A percentile compares a stretch with the other conserved stretches of the same genome.
Evolutionary conservation across 306 rosid genomes (phyloP).

Genomic region (Cicer bijugum): DNA sequence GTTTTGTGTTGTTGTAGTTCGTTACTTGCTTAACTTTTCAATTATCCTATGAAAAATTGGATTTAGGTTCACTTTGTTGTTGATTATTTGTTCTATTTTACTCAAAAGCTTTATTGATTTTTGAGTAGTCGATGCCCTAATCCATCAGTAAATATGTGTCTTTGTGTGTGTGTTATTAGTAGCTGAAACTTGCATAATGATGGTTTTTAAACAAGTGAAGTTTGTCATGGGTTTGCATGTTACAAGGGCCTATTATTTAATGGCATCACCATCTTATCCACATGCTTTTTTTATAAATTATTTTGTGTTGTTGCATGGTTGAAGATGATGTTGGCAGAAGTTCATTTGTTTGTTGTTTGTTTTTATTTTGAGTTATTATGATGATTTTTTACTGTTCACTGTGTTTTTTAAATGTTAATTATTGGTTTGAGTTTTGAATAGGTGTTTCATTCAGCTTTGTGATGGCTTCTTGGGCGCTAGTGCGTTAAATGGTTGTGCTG

Average conservation of each 20-base stretch:
- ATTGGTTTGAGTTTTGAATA: slow-evolving; percentile 62
- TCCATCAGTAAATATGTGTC: neutral
- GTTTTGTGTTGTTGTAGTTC: slow-evolving; percentile 25
- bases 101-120: slow-evolving; percentile 4
- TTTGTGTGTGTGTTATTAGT: neutral
- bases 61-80: neutral
- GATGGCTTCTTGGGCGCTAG: slow-evolving; percentile 84
- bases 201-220: slow-evolving; percentile 4
- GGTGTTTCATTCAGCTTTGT: slow-evolving; percentile 78
- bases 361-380: neutral
- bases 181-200: slow-evolving; percentile 3
- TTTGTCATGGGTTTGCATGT: neutral
- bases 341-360: slow-evolving; percentile 38
- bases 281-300: neutral
- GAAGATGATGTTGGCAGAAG: slow-evolving; percentile 2
- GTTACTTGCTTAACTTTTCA: neutral
- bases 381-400: slow-evolving; percentile 21
- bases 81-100: neutral
- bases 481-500: slow-evolving; percentile 87
- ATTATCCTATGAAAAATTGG: neutral
- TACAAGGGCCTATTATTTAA: neutral
- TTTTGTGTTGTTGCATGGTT: neutral
- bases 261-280: neutral
- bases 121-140: neutral
- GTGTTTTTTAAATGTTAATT: slow-evolving; percentile 48